These are phyloP conservation scores for Penicillium bovifimosum DNA, from an alignment of 495 filamentous ascomycete species.

Conservation along the genomic window DNA sequence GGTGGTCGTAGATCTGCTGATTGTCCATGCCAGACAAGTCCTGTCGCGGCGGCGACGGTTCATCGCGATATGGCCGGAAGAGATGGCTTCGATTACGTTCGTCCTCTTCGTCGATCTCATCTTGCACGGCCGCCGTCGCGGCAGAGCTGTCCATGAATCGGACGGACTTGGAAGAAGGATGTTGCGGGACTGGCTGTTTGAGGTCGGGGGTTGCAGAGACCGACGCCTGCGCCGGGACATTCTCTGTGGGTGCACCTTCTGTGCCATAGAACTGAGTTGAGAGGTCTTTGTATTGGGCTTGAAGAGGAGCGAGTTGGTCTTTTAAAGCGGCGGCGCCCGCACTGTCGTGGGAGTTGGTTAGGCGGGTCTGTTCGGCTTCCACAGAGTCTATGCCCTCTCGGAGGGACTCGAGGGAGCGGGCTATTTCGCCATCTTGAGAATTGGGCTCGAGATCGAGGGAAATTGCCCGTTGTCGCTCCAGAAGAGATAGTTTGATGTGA, in stretches of 20 bases:
- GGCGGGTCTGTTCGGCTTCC: conserved; percentile 57
- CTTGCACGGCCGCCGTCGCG: conserved; percentile 33
- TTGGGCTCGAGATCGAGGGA: conserved; percentile 79
- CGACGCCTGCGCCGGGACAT: conserved; percentile 57
- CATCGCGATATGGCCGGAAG: conserved; percentile 60
- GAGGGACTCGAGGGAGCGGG: conserved; percentile 79
- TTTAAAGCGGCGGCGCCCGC: conserved; percentile 55
- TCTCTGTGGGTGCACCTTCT: conserved; percentile 50
- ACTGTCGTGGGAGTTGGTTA: conserved; percentile 56
- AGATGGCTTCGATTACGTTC: conserved; percentile 53
- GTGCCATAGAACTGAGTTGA: conserved; percentile 58
- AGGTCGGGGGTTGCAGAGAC: conserved; percentile 54
- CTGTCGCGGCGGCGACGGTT: conserved; percentile 52
- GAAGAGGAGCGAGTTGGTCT: conserved; percentile 59
- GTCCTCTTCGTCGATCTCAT: conserved; percentile 40
- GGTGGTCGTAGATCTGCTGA: conserved; percentile 81
- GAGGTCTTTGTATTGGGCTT: conserved; percentile 53
- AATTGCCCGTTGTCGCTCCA: conserved; percentile 88
- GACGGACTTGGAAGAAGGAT: conserved; percentile 67
- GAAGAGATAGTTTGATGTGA: conserved; percentile 50
- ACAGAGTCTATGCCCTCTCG: conserved; percentile 74
- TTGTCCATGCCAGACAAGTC: conserved; percentile 69
- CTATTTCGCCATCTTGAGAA: conserved; percentile 84
- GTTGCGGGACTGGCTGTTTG: conserved; percentile 45
- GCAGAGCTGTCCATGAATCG: conserved; percentile 72